Percentiles rank a stretch among this genome's conserved stretches.
These are phyloP conservation scores for Knoxia roxburghii DNA, from an alignment of 257 asterid genomes.

Conservation along the genomic window DNA sequence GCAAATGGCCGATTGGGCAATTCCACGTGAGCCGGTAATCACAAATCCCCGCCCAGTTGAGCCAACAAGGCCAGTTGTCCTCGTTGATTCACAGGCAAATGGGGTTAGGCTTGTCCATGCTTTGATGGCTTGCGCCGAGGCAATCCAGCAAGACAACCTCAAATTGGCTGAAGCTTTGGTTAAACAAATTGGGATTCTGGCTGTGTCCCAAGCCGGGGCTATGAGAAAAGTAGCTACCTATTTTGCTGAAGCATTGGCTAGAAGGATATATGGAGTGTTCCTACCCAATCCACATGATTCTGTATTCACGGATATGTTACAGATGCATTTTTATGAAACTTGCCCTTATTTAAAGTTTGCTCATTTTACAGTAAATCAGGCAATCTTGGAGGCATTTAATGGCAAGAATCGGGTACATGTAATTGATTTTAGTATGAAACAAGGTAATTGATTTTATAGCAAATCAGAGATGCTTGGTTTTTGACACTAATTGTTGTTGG, in stretches of 20 bases:
- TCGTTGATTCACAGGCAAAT: conserved; percentile 80
- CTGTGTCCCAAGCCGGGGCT: conserved; percentile 76
- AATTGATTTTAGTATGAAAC: conserved; percentile 82
- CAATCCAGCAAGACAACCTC: conserved; percentile 59
- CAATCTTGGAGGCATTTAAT: conserved; percentile 71
- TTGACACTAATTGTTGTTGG: conserved; percentile 8
- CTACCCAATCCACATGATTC: conserved; percentile 48
- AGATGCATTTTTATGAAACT: conserved; percentile 84
- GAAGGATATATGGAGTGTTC: conserved; percentile 53
- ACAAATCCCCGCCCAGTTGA: conserved; percentile 22
- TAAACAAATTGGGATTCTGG: conserved; percentile 58
- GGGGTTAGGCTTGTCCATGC: conserved; percentile 78
- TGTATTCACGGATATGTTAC: conserved; percentile 52
- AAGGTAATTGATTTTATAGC: too few species aligned
- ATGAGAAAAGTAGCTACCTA: conserved; percentile 88
- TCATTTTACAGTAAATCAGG: conserved; percentile 92
- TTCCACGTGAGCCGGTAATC: conserved; percentile 10
- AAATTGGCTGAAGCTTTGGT: conserved; percentile 65
- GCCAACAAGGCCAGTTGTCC: conserved; percentile 45
- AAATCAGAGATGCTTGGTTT: conserved; percentile 16
- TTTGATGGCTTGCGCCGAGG: conserved; percentile 87
- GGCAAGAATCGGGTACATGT: conserved; percentile 63
- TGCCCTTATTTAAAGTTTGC: conserved; percentile 89
- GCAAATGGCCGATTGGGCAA: conserved; percentile 10
- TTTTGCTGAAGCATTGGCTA: conserved; percentile 71